phyloP scores from a whole-genome alignment of 23 red algal genomes.

The Gracilariopsis chorda region DNA sequence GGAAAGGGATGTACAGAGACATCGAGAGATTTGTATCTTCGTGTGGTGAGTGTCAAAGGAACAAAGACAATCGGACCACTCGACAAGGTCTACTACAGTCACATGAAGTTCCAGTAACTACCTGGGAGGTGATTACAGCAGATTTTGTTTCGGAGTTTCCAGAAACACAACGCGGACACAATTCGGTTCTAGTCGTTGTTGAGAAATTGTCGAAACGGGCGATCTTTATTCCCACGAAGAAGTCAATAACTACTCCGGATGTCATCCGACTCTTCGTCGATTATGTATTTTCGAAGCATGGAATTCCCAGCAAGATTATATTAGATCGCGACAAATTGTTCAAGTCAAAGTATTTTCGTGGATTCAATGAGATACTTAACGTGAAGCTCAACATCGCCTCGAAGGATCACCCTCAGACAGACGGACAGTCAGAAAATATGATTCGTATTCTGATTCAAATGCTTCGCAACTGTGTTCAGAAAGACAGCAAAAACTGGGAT shows the following conservation, averaged over 20 bases:
- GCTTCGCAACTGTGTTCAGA: constrained; percentile 11
- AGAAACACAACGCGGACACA: not conserved
- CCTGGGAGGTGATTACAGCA: constrained; percentile 18
- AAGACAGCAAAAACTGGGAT: not conserved
- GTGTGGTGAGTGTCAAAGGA: not conserved
- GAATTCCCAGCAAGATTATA: constrained; percentile 18
- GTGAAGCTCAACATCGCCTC: constrained; percentile 16
- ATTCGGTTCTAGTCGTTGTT: constrained; percentile 26
- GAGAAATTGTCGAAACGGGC: constrained; percentile 49
- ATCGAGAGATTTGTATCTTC: not conserved
- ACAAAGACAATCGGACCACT: not conserved
- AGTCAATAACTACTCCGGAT: not conserved
- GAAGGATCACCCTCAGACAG: constrained; percentile 36
- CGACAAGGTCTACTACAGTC: constrained; percentile 23
- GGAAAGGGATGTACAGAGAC: constrained; percentile 1
- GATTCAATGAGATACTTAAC: constrained; percentile 10
- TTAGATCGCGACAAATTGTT: constrained; percentile 16
- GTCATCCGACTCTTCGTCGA: constrained; percentile 15
- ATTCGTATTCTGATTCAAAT: constrained; percentile 15
- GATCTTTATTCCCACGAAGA: constrained; percentile 25
- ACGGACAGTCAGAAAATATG: constrained; percentile 46
- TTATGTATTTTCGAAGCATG: constrained; percentile 35
- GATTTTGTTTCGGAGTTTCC: constrained; percentile 35
- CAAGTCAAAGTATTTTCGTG: constrained; percentile 26
- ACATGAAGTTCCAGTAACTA: constrained; percentile 1